These are phyloP conservation scores for Aspergillus unguis DNA, from an alignment of 2,329 filamentous ascomycete species.

Conservation along the genomic window DNA sequence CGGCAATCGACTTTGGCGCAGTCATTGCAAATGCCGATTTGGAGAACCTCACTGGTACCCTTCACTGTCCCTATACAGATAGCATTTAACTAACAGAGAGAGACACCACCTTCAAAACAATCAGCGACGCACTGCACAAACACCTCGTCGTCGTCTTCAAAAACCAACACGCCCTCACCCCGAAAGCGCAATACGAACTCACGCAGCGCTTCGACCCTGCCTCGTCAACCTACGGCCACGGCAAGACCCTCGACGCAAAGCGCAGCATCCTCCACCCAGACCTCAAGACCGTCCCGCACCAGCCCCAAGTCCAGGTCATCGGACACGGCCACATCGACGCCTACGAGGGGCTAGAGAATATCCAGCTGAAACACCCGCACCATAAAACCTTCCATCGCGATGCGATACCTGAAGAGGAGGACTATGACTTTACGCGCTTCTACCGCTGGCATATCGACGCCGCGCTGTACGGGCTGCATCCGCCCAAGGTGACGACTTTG, in stretches of 20 bases:
- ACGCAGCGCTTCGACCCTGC: slow-evolving; percentile 70
- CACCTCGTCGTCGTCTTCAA: slow-evolving; percentile 71
- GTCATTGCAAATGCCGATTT: slow-evolving; percentile 57
- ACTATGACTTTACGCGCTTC: slow-evolving; percentile 58
- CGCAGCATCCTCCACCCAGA: slow-evolving; percentile 70
- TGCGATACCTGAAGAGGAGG: slow-evolving; percentile 59
- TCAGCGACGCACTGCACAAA: slow-evolving; percentile 64
- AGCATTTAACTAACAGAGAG: slow-evolving; percentile 21
- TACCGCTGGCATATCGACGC: slow-evolving; percentile 82
- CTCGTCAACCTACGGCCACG: slow-evolving; percentile 67
- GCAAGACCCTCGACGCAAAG: slow-evolving; percentile 67
- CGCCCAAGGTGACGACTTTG: slow-evolving; percentile 68
- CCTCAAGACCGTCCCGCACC: slow-evolving; percentile 74
- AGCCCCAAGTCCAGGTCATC: slow-evolving; percentile 77
- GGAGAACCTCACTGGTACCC: slow-evolving; percentile 59
- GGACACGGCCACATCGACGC: slow-evolving; percentile 67
- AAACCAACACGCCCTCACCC: slow-evolving; percentile 60
- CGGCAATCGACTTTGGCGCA: slow-evolving; percentile 58
- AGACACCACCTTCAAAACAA: slow-evolving; percentile 62
- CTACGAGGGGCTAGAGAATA: slow-evolving; percentile 68
- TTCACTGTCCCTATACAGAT: not conserved
- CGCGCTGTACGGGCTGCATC: slow-evolving; percentile 70
- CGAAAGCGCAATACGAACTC: slow-evolving; percentile 69
- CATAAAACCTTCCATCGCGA: slow-evolving; percentile 73
- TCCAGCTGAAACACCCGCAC: slow-evolving; percentile 70